Evolutionary conservation across 2,329 filamentous ascomycete genomes (phyloP).

Genomic region (Colletotrichum gloeosporioides): DNA sequence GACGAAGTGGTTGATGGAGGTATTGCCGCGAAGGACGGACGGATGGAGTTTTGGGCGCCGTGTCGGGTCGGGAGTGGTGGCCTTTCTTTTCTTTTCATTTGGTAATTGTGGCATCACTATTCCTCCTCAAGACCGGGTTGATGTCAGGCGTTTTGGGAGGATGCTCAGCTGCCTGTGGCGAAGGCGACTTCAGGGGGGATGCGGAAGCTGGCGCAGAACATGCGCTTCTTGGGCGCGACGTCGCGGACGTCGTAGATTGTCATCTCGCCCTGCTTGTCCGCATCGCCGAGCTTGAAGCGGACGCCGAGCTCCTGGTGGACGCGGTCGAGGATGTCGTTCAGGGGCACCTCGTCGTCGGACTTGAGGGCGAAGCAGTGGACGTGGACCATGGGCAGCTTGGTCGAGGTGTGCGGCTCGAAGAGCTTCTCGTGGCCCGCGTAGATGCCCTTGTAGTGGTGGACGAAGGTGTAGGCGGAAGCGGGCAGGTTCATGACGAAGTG

Average conservation of each 20-base stretch:
- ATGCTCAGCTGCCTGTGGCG: constrained; percentile 34
- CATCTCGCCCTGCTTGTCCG: constrained; percentile 52
- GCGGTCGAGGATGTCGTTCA: constrained; percentile 50
- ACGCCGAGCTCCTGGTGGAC: constrained; percentile 47
- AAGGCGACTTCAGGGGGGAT: constrained; percentile 86
- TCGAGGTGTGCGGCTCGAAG: constrained; percentile 65
- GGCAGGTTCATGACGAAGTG: constrained; percentile 99
- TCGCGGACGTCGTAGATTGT: constrained; percentile 77
- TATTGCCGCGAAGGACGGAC: background rate
- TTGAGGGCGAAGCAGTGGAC: constrained; percentile 94
- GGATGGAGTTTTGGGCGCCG: background rate
- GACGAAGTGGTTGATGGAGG: background rate
- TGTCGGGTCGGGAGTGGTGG: background rate
- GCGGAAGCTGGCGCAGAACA: constrained; percentile 95
- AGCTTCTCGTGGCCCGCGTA: constrained; percentile 75
- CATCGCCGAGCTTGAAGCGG: constrained; percentile 47
- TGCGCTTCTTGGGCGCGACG: constrained; percentile 91
- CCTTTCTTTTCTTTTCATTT: background rate
- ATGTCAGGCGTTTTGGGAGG: background rate
- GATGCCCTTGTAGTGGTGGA: constrained; percentile 76
- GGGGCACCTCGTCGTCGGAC: constrained; percentile 73
- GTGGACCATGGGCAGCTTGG: constrained; percentile 80
- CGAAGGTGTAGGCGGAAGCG: constrained; percentile 85
- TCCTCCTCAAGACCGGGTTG: background rate
- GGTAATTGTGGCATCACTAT: background rate